Conservation (phyloP, 1,139 yeast genomes). For the Hyphopichia burtonii region DNA sequence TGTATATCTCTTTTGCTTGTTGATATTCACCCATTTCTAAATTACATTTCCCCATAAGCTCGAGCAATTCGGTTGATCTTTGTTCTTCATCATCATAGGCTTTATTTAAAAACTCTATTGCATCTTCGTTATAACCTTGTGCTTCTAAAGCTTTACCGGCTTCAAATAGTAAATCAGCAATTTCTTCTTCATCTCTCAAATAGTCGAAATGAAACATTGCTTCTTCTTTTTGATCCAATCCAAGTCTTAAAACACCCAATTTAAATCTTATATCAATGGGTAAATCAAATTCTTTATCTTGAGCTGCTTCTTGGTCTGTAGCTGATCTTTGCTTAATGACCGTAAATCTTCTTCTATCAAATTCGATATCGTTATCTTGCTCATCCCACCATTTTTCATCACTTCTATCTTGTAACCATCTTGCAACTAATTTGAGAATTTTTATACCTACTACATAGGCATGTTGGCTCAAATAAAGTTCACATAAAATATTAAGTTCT, state of each 20-base stretch:
- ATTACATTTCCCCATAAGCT: constrained; percentile 74
- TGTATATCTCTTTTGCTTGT: constrained; percentile 68
- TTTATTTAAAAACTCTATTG: constrained; percentile 61
- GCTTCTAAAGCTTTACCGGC: constrained; percentile 76
- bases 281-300: constrained; percentile 40
- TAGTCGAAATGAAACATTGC: constrained; percentile 69
- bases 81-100: constrained; percentile 51
- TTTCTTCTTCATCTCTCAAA: constrained; percentile 57
- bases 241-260: constrained; percentile 70
- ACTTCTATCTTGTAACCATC: constrained; percentile 79
- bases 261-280: constrained; percentile 89
- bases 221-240: constrained; percentile 62
- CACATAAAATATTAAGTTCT: constrained; percentile 79
- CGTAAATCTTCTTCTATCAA: constrained; percentile 60
- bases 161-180: constrained; percentile 71
- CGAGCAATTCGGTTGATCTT: constrained; percentile 46
- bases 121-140: constrained; percentile 68
- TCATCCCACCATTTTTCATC: constrained; percentile 86
- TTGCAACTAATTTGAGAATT: constrained; percentile 65
- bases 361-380: constrained; percentile 72
- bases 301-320: constrained; percentile 22
- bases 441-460: constrained; percentile 65
- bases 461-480: constrained; percentile 67
- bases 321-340: constrained; percentile 15
- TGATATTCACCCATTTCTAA: constrained; percentile 69